phyloP scores from a whole-genome alignment of 2,329 filamentous ascomycete species.

The Aspergillus quadricinctus region DNA sequence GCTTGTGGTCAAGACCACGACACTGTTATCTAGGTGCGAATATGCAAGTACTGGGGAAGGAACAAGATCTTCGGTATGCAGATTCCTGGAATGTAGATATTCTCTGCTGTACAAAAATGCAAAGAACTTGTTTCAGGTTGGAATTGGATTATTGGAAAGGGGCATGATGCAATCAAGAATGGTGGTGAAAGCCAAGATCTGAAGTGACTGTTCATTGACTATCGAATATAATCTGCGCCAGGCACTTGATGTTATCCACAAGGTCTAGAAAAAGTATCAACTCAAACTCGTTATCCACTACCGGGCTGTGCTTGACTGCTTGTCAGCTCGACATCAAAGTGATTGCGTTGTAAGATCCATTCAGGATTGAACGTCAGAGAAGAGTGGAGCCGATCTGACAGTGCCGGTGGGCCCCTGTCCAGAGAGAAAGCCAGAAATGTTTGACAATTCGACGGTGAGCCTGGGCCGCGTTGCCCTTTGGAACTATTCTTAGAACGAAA shows the following conservation, averaged over 20 bases:
- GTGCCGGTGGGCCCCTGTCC: conserved; percentile 1
- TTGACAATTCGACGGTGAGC: not conserved
- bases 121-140: not conserved
- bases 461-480: conserved; percentile 11
- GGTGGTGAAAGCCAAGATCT: not conserved
- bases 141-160: not conserved
- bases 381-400: conserved; percentile 8
- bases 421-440: not conserved
- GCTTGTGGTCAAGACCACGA: not conserved
- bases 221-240: not conserved
- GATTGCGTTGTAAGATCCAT: not conserved
- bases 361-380: conserved; percentile 1
- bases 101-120: not conserved
- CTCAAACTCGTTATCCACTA: not conserved
- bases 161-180: not conserved
- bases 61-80: not conserved
- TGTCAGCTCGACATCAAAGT: not conserved
- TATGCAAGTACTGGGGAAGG: not conserved
- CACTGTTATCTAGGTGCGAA: not conserved
- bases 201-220: not conserved
- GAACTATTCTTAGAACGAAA: conserved; percentile 14
- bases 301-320: not conserved
- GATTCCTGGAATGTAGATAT: not conserved
- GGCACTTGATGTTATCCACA: not conserved
- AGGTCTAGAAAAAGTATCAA: not conserved